Evolutionary conservation across 148 eudicot genomes (phyloP).

Genomic region (Cornus kousa): DNA sequence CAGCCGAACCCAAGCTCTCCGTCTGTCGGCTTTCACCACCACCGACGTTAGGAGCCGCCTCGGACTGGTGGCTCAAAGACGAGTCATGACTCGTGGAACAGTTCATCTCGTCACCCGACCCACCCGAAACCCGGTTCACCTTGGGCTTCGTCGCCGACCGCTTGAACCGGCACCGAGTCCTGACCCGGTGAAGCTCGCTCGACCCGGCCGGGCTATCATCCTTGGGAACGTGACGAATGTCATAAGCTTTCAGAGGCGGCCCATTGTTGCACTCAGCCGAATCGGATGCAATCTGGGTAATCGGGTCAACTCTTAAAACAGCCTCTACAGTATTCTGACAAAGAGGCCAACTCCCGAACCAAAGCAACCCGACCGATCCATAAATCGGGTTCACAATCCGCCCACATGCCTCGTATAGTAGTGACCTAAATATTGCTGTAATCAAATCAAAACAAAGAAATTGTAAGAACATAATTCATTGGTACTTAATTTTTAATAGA

Average conservation of each 20-base stretch:
- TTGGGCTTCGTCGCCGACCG: conserved; percentile 38
- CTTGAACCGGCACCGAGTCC: conserved; percentile 55
- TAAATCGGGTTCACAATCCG: conserved; percentile 76
- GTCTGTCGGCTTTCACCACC: conserved; percentile 25
- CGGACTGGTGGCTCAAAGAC: conserved; percentile 60
- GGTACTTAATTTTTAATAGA: too few relatives aligned
- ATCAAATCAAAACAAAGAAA: neutral
- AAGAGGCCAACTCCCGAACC: conserved; percentile 71
- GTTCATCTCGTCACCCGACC: conserved; percentile 24
- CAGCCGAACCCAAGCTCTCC: conserved; percentile 34
- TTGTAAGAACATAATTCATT: neutral
- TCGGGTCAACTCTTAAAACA: conserved; percentile 57
- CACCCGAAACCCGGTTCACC: neutral
- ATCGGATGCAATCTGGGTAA: conserved; percentile 43
- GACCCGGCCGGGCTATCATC: conserved; percentile 24
- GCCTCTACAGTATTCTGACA: conserved; percentile 72
- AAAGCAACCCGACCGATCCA: conserved; percentile 72
- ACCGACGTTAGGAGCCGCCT: conserved; percentile 17
- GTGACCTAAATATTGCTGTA: conserved; percentile 71
- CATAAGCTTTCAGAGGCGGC: conserved; percentile 60
- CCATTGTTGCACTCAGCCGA: conserved; percentile 34
- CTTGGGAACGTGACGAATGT: conserved; percentile 64
- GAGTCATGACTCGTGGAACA: conserved; percentile 67
- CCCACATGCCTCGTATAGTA: conserved; percentile 81
- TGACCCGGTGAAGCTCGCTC: conserved; percentile 38